Base-by-base conservation (phyloP, 2,329 filamentous ascomycete species). In the Pseudocercospora eumusae region DNA sequence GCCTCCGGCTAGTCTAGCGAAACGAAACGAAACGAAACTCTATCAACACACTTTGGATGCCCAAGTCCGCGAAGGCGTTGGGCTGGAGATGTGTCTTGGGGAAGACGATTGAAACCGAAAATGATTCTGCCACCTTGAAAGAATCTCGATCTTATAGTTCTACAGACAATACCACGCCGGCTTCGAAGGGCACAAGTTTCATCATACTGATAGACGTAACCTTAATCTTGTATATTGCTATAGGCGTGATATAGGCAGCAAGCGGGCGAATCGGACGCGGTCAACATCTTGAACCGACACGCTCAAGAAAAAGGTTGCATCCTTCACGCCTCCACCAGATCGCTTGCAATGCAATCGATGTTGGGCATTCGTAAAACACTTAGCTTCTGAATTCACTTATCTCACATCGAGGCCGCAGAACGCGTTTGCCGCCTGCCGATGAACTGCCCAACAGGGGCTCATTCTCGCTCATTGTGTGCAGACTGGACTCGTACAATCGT, bases 171-270 rank as follows among this genome's bases (percentile, higher is more conserved):
- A 27, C 21, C 15, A 28, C 31, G 13, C 25, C 10, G 11, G 23
- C 47, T 52, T 18, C 23, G 21, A 28, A 31, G 47, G 31, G 25
- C 47, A 52, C 13, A 28, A 31, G 47, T 52, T 52, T 52, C 47
- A 52, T 52, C 23, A 27, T 52, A 13, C 23, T 52, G 47, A 52
- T 52, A 10, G 47, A 52, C 47, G 23, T 52, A 52, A 52, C 47
- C 47, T 52, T 52, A 52, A 52, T 52, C 23, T n/a, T 52, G 47
- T 28, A 52, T 18, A 52, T 52, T 28, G 47, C 47, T 52, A 28
- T 52, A 52, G 47, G 47, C 25, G 18, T 28, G 47, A 23, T 52
- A 28, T 52, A 52, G 47, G 47, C 25, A 28, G 7, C 21, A 28
- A 28, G 47, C 47, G 47, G 47, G 15, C 47, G 47, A 52, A 52